Evolutionary conservation across 306 rosid species (phyloP), one percentile per base, ranked within the genome.

Genomic region (Canavalia gladiata): DNA sequence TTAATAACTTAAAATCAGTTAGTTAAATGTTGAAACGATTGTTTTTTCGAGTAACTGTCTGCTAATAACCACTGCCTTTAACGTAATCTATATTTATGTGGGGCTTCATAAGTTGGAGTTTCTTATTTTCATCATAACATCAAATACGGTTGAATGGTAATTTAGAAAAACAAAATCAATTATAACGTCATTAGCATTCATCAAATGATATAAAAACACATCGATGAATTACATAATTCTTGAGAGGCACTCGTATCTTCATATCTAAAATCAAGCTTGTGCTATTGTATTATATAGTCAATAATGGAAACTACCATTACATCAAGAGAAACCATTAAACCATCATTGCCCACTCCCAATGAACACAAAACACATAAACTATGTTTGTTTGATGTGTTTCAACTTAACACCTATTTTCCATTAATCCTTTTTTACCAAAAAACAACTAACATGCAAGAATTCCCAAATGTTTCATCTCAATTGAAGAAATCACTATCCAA

Each of bases 401-500:
- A 84, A 80, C 78, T 52, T 46, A 84, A 74, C 74, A 83, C 83
- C 12, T 83, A 83, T 67, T 77, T 80, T n/a, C 87, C 89, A 29
- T 6, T 83, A n/a, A 60, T 80, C 57, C 52, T 87, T 18, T 87
- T 83, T 67, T 83, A 80, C 39, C 37, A 1, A 3, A 83, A 83
- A 65, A 71, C 47, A 4, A 43, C 47, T 6, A 28, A 52, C 43
- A 49, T 54, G 67, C 72, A 59, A 69, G 75, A 31, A 63, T 56
- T 65, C 31, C 68, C 82, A 75, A 0, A 51, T 3, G 10, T 86
- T 12, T 66, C 84, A 34, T 4, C 51, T 34, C 67, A 80, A 10
- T 67, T 87, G 41, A 87, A 87, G 56, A 89, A 58, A 3, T 85
- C 94, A 43, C 47, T 90, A 2, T 87, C 87, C 0, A 81, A 87